Base-by-base conservation (phyloP, 2,329 filamentous ascomycete genomes). In the Lasiodiplodia sp. region DNA sequence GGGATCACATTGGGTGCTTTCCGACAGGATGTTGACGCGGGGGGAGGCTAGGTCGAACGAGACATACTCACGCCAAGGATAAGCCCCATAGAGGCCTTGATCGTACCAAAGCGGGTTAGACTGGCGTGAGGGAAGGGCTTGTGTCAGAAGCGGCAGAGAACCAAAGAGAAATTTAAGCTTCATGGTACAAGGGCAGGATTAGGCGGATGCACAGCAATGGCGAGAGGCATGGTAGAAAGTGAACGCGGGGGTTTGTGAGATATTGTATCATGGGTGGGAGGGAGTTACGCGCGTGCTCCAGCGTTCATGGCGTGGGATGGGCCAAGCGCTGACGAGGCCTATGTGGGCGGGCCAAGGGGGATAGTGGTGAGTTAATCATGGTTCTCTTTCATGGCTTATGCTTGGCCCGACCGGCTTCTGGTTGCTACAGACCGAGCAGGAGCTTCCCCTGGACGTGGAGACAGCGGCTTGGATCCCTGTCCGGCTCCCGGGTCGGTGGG, bases 21-120 rank as follows among this genome's bases (percentile, higher is more conserved):
- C 67, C 16, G 65, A 63, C 3, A 73, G 68, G 12, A 72, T 44
- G 56, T 72, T 72, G 37, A 72, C 44, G 38, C 52, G 66, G 40
- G 72, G 72, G 2, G 71, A 57, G 28, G 47, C 25, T 8, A 68
- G 51, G 21, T 63, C 58, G 58, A 68, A 68, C 10, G 67, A 68
- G 16, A 51, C 51, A 25, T 64, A 68, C 18, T 68, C 67, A 28
- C 34, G 67, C 58, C 49, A 64, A 40, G 67, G 67, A 21, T 68
- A 68, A 6, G 67, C 67, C 40, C 67, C 67, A 21, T 64, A 68
- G 23, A 68, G 40, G 28, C 67, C 67, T 52, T 68, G 67, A 25
- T 68, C 67, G 28, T 68, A 68, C 67, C 67, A 68, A 28, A 68
- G 67, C 18, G 67, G 52, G 52, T 68, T 68, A 37, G 49, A 62